Evolutionary conservation across 2,329 filamentous ascomycete genomes (phyloP).

Genomic region (Neopestalotiopsis clavispora): DNA sequence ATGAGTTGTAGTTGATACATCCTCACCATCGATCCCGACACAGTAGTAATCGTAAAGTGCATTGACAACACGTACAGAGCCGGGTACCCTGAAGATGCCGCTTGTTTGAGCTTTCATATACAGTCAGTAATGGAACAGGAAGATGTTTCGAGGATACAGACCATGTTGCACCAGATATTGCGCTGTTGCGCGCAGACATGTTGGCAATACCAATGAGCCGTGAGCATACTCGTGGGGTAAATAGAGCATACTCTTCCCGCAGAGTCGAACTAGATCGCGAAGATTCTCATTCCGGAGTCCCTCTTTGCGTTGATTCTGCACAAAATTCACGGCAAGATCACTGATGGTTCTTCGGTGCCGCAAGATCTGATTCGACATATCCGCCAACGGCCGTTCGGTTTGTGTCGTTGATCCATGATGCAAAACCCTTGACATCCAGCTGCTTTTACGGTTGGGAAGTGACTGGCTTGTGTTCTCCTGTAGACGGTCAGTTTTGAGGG

Average conservation of each 20-base stretch:
- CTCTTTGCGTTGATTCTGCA: conserved; percentile 47
- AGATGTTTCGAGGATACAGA: conserved; percentile 33
- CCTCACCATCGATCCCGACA: conserved; percentile 49
- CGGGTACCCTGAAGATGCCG: conserved; percentile 68
- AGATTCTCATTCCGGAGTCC: conserved; percentile 56
- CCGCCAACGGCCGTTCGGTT: conserved; percentile 29
- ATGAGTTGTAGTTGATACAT: conserved; percentile 62
- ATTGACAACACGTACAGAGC: conserved; percentile 60
- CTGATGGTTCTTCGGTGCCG: conserved; percentile 59
- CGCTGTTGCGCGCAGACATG: conserved; percentile 69
- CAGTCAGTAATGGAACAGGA: conserved; percentile 23
- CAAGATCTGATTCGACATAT: conserved; percentile 33
- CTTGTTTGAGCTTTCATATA: conserved; percentile 46
- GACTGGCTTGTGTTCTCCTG: conserved; percentile 17
- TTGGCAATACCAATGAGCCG: conserved; percentile 63
- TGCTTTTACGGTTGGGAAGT: conserved; percentile 33
- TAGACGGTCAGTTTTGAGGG: neutral
- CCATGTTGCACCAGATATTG: conserved; percentile 67
- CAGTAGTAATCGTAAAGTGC: conserved; percentile 69
- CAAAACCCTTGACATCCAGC: conserved; percentile 45
- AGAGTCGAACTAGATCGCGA: conserved; percentile 64
- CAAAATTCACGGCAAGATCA: conserved; percentile 54
- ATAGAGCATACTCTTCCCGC: conserved; percentile 66
- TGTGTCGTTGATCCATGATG: conserved; percentile 38
- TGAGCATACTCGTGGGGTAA: conserved; percentile 64